Percentiles rank a stretch among this genome's conserved stretches.
Conservation (phyloP, 805 yeast genomes). For the Candida yuanshanica region DNA sequence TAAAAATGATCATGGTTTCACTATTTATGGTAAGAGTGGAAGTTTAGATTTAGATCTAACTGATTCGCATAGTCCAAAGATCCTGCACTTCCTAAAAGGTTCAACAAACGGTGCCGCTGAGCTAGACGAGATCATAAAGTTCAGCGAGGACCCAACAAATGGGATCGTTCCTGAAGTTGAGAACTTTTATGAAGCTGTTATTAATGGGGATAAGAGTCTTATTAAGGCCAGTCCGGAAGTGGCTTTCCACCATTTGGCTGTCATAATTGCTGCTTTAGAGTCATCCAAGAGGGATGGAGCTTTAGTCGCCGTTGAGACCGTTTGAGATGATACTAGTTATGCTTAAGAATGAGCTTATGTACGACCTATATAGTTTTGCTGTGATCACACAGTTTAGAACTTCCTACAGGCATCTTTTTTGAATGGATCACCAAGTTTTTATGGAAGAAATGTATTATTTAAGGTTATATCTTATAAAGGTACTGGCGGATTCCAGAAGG, state of each 20-base stretch:
- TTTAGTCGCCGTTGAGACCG: constrained; percentile 36
- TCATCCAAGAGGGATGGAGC: constrained; percentile 49
- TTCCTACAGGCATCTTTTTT: too few relatives aligned
- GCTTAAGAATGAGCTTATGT: too few relatives aligned
- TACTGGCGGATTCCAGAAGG: too few relatives aligned
- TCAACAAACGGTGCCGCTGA: constrained; percentile 12
- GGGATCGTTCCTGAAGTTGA: constrained; percentile 55
- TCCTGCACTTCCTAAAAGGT: constrained; percentile 21
- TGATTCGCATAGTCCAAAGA: constrained; percentile 28
- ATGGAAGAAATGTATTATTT: too few relatives aligned
- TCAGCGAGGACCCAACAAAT: constrained; percentile 38
- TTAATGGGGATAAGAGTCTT: constrained; percentile 46
- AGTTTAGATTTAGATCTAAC: constrained; percentile 58
- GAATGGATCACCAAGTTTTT: too few relatives aligned
- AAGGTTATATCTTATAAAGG: too few relatives aligned
- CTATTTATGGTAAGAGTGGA: constrained; percentile 73
- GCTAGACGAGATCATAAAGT: constrained; percentile 21
- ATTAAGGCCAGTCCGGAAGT: constrained; percentile 55
- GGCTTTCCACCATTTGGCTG: constrained; percentile 86
- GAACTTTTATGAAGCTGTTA: constrained; percentile 51
- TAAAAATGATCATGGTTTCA: constrained; percentile 53
- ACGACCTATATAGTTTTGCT: too few relatives aligned
- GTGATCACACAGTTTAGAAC: too few relatives aligned
- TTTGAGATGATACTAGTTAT: not conserved
- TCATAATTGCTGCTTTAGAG: constrained; percentile 73